Evolutionary conservation across 75 land plant species (phyloP).

Genomic region (Larix kaempferi): DNA sequence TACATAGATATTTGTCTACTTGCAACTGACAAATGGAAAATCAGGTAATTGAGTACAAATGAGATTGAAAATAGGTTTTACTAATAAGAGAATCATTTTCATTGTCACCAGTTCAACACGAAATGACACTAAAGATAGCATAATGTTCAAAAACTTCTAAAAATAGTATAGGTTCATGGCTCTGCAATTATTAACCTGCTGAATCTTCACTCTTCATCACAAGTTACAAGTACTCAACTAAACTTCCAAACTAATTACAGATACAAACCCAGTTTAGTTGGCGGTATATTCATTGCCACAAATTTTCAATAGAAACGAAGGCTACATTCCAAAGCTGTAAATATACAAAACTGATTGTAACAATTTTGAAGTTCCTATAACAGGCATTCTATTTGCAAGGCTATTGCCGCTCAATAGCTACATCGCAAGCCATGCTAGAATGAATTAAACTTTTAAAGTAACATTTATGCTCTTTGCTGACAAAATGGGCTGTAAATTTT

Average conservation of each 20-base stretch:
- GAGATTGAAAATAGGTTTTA: background rate
- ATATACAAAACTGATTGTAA: background rate
- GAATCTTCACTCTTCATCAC: background rate
- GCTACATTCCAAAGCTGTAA: background rate
- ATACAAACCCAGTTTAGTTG: background rate
- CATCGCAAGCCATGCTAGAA: conserved; percentile 1
- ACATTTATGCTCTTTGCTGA: background rate
- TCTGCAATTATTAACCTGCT: background rate
- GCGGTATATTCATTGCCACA: background rate
- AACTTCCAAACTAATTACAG: background rate
- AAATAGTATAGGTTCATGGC: too few relatives aligned
- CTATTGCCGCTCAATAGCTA: background rate
- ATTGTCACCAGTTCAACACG: background rate
- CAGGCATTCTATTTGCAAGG: background rate
- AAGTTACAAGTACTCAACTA: background rate
- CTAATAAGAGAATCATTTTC: background rate
- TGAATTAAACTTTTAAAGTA: background rate
- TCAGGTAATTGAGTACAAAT: background rate
- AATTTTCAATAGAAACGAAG: background rate
- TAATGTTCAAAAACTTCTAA: background rate
- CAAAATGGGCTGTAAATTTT: background rate
- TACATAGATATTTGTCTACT: too few relatives aligned
- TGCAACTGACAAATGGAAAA: too few relatives aligned
- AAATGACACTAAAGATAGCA: background rate
- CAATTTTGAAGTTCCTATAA: background rate